Conservation (phyloP, 306 rosid genomes). For the Sphenostylis stenocarpa region DNA sequence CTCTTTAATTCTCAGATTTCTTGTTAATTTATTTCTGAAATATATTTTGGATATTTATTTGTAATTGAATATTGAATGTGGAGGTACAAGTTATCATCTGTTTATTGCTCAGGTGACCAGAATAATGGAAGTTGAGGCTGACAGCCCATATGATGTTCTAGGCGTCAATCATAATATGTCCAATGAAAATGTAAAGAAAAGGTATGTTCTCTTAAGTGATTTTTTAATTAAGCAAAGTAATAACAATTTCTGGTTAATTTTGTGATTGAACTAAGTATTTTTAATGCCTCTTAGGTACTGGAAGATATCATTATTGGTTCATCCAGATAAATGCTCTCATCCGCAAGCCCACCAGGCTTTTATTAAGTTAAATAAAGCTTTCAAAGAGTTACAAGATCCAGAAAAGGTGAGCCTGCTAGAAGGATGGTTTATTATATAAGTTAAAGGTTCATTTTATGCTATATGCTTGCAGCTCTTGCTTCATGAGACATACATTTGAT, state of each 20-base stretch:
- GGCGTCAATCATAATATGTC: conserved; percentile 85
- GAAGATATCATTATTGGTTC: conserved; percentile 95
- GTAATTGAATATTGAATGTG: conserved; percentile 29
- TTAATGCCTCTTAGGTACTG: conserved; percentile 62
- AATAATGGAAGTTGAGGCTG: conserved; percentile 74
- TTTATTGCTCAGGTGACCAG: conserved; percentile 72
- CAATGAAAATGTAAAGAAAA: conserved; percentile 74
- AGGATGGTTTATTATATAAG: conserved; percentile 23
- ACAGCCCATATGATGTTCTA: conserved; percentile 75
- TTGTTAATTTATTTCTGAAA: neutral
- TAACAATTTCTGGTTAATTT: conserved; percentile 1
- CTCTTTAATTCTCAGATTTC: neutral
- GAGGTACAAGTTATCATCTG: neutral
- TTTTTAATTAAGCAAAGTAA: neutral
- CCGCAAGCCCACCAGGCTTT: conserved; percentile 96
- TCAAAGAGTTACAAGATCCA: conserved; percentile 84
- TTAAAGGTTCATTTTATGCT: conserved; percentile 18
- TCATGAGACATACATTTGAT: neutral
- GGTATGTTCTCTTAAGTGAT: conserved; percentile 42
- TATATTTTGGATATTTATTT: conserved; percentile 16
- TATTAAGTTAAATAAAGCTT: conserved; percentile 86
- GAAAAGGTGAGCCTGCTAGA: conserved; percentile 59
- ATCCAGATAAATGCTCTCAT: conserved; percentile 98
- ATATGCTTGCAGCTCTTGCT: conserved; percentile 1
- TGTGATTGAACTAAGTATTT: conserved; percentile 10